A percentile compares a stretch with the other conserved stretches of the same genome.
phyloP scores from a whole-genome alignment of 208 protist species.

The Vickermania spadyakhi region DNA sequence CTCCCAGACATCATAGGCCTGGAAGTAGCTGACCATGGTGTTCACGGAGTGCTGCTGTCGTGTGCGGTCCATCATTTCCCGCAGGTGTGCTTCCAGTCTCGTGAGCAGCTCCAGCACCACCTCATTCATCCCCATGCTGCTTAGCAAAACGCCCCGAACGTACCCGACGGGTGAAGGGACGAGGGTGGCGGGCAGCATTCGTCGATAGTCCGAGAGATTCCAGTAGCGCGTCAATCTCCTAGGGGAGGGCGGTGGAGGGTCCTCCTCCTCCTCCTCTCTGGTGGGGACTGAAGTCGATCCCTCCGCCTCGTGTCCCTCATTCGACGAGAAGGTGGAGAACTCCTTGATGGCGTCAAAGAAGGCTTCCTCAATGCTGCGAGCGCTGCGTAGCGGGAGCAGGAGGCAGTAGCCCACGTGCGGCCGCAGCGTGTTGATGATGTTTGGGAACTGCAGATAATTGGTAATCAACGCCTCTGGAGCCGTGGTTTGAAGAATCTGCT shows the following conservation, averaged over 20 bases:
- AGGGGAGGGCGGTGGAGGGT: not conserved
- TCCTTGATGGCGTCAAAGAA: not conserved
- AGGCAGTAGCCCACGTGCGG: conserved; percentile 81
- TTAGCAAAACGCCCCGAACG: conserved; percentile 51
- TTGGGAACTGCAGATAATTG: conserved; percentile 76
- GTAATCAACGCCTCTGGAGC: conserved; percentile 45
- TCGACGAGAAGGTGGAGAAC: not conserved
- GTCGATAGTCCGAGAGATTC: not conserved
- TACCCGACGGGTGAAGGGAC: conserved; percentile 12
- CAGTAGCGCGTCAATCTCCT: not conserved
- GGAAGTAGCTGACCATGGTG: conserved; percentile 51
- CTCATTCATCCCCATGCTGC: conserved; percentile 25
- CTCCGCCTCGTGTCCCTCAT: not conserved
- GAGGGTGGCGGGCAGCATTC: conserved; percentile 26
- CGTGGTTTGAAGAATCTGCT: not conserved
- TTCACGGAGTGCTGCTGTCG: conserved; percentile 82
- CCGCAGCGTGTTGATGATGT: conserved; percentile 86
- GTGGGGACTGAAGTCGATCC: not conserved
- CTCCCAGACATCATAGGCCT: not conserved
- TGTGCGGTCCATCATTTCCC: conserved; percentile 83
- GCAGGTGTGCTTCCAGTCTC: conserved; percentile 77
- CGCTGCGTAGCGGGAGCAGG: conserved; percentile 26
- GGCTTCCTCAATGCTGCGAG: not conserved
- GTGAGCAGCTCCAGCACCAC: conserved; percentile 81
- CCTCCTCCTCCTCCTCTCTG: not conserved